Percentiles rank a stretch among this genome's conserved stretches.
Evolutionary conservation across 148 eudicot genomes (phyloP).

Genomic region (Dysphania ambrosioides): DNA sequence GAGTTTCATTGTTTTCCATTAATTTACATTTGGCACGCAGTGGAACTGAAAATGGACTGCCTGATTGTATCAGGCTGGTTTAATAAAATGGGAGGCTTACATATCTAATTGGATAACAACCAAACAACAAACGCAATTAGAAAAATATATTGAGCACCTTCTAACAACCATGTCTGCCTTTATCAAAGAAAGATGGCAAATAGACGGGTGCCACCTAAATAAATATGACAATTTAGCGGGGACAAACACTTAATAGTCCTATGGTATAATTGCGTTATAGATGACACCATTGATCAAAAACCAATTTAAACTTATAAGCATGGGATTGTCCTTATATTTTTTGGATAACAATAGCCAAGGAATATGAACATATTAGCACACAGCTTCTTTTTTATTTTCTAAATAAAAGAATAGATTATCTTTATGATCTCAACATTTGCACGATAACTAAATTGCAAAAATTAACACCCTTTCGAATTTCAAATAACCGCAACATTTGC

Average conservation of each 20-base stretch:
- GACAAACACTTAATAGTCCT: neutral
- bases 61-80: too few relatives aligned
- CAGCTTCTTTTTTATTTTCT: neutral
- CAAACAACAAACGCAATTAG: too few relatives aligned
- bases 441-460: neutral
- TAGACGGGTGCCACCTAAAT: neutral
- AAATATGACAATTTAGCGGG: neutral
- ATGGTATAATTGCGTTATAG: neutral
- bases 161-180: neutral
- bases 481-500: too few relatives aligned
- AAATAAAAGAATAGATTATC: neutral
- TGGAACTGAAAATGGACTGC: too few relatives aligned
- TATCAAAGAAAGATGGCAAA: slow-evolving; percentile 1
- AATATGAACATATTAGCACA: neutral
- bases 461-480: neutral
- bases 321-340: neutral
- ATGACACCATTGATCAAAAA: neutral
- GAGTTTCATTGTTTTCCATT: too few relatives aligned
- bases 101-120: neutral
- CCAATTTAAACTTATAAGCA: neutral
- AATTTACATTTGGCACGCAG: too few relatives aligned
- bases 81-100: too few relatives aligned
- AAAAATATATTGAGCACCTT: too few relatives aligned
- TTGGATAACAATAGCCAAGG: neutral
- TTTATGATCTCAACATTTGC: neutral